Conservation (phyloP, 2,329 filamentous ascomycete species). For the Nigrospora sphaerica region DNA sequence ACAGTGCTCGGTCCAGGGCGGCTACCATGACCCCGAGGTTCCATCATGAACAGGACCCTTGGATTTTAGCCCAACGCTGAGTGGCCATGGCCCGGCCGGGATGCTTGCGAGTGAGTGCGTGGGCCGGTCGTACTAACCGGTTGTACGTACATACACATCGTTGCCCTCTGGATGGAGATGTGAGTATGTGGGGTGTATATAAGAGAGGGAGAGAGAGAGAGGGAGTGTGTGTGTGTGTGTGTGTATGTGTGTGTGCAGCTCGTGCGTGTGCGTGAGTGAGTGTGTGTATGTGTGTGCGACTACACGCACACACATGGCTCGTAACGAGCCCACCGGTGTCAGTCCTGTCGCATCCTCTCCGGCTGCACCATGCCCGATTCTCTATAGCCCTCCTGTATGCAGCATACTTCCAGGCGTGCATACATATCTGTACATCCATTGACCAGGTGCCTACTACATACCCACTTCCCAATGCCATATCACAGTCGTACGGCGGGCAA, state of each 20-base stretch:
- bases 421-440: no score
- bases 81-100: no score
- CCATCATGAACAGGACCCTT: no score
- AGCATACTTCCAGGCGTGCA: no score
- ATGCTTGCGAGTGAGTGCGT: no score
- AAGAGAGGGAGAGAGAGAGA: not conserved
- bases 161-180: not conserved
- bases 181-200: not conserved
- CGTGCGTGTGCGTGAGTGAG: not conserved
- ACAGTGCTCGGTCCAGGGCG: no score
- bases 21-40: no score
- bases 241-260: not conserved
- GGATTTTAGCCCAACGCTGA: no score
- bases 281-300: not conserved
- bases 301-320: not conserved
- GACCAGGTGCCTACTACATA: no score
- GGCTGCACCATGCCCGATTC: constrained; percentile 1
- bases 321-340: not conserved
- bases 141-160: not conserved
- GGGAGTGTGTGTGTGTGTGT: not conserved
- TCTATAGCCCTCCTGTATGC: not conserved
- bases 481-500: no score
- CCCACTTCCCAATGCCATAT: no score
- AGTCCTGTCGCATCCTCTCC: constrained; percentile 1
- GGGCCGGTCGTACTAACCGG: no score